Evolutionary conservation across 169 alveolate genomes (phyloP), one percentile per base, ranked within the genome.

Genomic region (Plasmodium gonderi): DNA sequence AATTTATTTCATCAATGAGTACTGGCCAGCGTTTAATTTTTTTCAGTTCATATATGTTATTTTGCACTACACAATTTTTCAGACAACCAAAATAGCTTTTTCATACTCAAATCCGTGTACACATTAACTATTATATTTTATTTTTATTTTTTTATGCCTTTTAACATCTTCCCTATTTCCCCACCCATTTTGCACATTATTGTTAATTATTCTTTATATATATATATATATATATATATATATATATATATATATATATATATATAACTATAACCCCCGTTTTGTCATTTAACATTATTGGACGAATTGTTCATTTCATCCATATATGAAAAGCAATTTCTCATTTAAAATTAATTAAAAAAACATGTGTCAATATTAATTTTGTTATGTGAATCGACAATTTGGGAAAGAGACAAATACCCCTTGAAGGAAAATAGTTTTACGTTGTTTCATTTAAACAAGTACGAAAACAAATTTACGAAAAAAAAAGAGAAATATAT

Each of bases 11-110:
- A 65, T 91, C 23, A 74, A 60, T 51, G 96, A 94, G 67, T 69
- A 80, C 93, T 96, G 97, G 97, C 97, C 97, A 9, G 47, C 91
- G 31, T 79, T 96, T 31, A 74, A 54, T 29, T 76, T 95, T 89
- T 92, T 92, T 54, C 92, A 96, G 87, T 54, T 96, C 44, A 67
- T 94, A 38, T 92, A 85, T 77, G 90, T 92, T 8, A 80, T 96
- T 49, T 40, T 96, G 17, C 97, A 96, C 92, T 80, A 91, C 72
- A 79, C 97, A 12, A 67, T 94, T 51, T 96, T 96, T 68, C 94
- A 94, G 75, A 89, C 94, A 64, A 77, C 94, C 0, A 77, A 77
- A 40, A 29, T 49, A 14, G 49, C 31, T 40, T 89, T 89, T 78
- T 89, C 94, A n/a, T 89, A 89, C 74, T 89, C 94, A 20, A 77